Percentiles rank a stretch among this genome's conserved stretches.
These are phyloP conservation scores for Tritrichomonas musculus DNA, from an alignment of 208 protist genomes.

Conservation along the genomic window DNA sequence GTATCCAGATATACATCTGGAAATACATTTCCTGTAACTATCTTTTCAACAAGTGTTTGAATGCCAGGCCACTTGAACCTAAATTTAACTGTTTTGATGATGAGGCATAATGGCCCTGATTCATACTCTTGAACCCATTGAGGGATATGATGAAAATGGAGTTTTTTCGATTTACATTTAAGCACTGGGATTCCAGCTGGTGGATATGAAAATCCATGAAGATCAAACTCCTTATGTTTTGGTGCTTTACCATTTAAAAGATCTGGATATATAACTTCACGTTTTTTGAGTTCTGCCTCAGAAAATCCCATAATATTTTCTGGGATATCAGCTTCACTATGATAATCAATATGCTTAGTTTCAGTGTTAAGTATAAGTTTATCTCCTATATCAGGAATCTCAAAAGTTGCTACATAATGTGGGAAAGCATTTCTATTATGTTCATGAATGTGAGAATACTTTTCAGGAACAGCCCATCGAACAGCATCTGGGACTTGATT, in stretches of 20 bases:
- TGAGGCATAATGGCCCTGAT: background rate
- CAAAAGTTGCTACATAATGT: background rate
- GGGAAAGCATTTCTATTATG: background rate
- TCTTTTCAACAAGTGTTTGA: background rate
- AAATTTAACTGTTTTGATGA: background rate
- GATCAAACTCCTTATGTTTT: background rate
- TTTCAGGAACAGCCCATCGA: constrained; percentile 17
- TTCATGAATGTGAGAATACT: background rate
- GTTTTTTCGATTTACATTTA: background rate
- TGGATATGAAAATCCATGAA: background rate
- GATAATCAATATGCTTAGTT: background rate
- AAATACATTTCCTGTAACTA: background rate
- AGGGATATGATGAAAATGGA: background rate
- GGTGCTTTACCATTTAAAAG: background rate
- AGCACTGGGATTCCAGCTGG: background rate
- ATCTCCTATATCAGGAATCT: background rate
- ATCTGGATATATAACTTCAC: background rate
- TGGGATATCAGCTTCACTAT: background rate
- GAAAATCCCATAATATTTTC: background rate
- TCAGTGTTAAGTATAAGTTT: background rate
- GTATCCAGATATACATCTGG: background rate
- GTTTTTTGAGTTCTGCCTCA: background rate
- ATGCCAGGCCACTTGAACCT: background rate
- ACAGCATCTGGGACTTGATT: background rate
- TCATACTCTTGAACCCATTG: background rate